Evolutionary conservation across 2,329 filamentous ascomycete genomes (phyloP).

Genomic region (Scopulariopsis brevicaulis): DNA sequence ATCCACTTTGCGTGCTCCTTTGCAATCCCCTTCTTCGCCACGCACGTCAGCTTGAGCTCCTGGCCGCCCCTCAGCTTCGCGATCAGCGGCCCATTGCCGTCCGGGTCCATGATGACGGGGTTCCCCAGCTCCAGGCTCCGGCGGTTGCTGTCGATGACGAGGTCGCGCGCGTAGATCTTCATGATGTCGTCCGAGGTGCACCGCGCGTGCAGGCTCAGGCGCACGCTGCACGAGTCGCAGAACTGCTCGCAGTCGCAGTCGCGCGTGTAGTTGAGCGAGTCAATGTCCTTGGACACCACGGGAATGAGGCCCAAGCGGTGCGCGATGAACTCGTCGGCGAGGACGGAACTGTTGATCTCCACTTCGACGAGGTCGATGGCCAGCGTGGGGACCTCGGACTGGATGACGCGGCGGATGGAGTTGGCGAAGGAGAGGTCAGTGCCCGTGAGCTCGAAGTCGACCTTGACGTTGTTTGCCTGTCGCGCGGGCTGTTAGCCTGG

Average conservation of each 20-base stretch:
- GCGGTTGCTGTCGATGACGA: slow-evolving; percentile 60
- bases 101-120: slow-evolving; percentile 74
- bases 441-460: slow-evolving; percentile 85
- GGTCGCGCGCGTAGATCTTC: slow-evolving; percentile 85
- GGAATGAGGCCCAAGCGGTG: slow-evolving; percentile 88
- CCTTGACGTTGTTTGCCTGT: slow-evolving; percentile 67
- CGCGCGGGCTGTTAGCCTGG: not conserved
- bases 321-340: slow-evolving; percentile 91
- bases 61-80: slow-evolving; percentile 85
- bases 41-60: slow-evolving; percentile 79
- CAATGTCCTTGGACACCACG: slow-evolving; percentile 72
- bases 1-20: slow-evolving; percentile 99
- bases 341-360: slow-evolving; percentile 85
- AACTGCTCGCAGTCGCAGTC: slow-evolving; percentile 96
- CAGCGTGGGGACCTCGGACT: slow-evolving; percentile 88
- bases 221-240: slow-evolving; percentile 85
- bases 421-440: slow-evolving; percentile 90
- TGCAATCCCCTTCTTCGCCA: slow-evolving; percentile 96
- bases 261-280: slow-evolving; percentile 73
- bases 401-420: slow-evolving; percentile 78
- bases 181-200: slow-evolving; percentile 81
- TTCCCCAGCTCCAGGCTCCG: slow-evolving; percentile 66
- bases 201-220: slow-evolving; percentile 71
- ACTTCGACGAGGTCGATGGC: slow-evolving; percentile 94
- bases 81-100: slow-evolving; percentile 73